Percentiles rank a stretch among this genome's conserved stretches.
Conservation (phyloP, 202 grass and related monocot species). For the Brachypodium distachyon region DNA sequence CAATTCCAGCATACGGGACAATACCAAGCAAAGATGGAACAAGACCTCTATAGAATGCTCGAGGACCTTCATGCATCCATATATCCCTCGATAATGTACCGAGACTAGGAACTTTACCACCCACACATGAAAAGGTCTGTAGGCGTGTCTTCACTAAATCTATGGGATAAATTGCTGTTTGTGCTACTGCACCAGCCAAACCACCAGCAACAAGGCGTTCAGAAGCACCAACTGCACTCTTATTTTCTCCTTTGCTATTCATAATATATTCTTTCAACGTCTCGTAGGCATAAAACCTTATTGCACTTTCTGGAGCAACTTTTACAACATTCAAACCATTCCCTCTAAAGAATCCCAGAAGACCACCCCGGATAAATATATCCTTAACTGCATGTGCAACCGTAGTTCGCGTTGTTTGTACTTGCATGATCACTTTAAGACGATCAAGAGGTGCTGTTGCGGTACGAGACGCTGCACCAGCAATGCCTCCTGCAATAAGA, state of each 20-base stretch:
- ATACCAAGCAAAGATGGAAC: slow-evolving; percentile 97
- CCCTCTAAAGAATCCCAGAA: slow-evolving; percentile 88
- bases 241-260: slow-evolving; percentile 75
- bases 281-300: slow-evolving; percentile 93
- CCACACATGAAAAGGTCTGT: slow-evolving; percentile 66
- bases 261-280: slow-evolving; percentile 84
- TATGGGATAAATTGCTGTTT: slow-evolving; percentile 87
- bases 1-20: slow-evolving; percentile 92
- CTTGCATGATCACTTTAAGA: slow-evolving; percentile 96
- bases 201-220: slow-evolving; percentile 84
- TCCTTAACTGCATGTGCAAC: slow-evolving; percentile 72
- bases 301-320: slow-evolving; percentile 95
- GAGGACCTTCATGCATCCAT: slow-evolving; percentile 79
- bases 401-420: slow-evolving; percentile 55
- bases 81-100: slow-evolving; percentile 68
- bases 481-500: slow-evolving; percentile 86
- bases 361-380: slow-evolving; percentile 66
- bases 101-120: slow-evolving; percentile 75
- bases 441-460: slow-evolving; percentile 90
- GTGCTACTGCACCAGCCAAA: slow-evolving; percentile 84
- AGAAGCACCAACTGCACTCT: slow-evolving; percentile 65
- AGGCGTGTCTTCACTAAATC: slow-evolving; percentile 92
- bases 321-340: slow-evolving; percentile 99
- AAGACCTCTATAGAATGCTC: slow-evolving; percentile 92
- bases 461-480: slow-evolving; percentile 88